Percentiles rank a stretch among this genome's conserved stretches.
Conservation (phyloP, 768 basidiomycete genomes). For the Leccinum ochraceum region DNA sequence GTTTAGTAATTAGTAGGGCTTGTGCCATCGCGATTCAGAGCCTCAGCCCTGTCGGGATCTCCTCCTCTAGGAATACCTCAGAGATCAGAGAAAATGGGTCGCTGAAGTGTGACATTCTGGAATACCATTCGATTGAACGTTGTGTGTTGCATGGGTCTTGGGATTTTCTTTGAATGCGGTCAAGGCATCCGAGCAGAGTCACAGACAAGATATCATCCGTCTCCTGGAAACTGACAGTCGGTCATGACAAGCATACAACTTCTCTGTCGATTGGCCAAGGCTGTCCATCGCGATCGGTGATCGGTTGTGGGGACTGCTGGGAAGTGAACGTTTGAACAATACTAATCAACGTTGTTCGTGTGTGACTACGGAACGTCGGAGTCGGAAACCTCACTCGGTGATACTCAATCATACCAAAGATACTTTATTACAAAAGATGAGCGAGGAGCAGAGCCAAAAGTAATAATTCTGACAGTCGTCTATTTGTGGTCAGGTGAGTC, state of each 20-base stretch:
- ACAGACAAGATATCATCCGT: background rate
- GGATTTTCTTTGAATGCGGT: background rate
- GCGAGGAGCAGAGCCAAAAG: background rate
- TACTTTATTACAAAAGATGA: background rate
- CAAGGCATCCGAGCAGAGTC: background rate
- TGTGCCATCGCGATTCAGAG: background rate
- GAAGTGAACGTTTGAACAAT: background rate
- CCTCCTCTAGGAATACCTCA: background rate
- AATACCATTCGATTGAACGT: background rate
- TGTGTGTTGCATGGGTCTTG: background rate
- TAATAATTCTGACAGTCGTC: background rate
- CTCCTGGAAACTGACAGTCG: background rate
- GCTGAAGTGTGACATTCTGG: background rate
- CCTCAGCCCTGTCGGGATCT: background rate
- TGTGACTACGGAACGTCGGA: too few relatives aligned
- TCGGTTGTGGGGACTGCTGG: background rate
- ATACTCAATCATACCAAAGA: background rate
- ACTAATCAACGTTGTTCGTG: background rate
- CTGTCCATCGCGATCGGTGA: background rate
- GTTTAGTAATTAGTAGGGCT: background rate
- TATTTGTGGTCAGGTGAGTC: background rate
- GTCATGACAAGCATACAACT: background rate
- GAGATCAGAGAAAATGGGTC: background rate
- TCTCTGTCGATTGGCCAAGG: background rate
- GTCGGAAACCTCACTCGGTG: too few relatives aligned